Evolutionary conservation across 1,284 basidiomycete species (phyloP), one percentile per base, ranked within the genome.

Genomic region (Wolfiporia cocos): DNA sequence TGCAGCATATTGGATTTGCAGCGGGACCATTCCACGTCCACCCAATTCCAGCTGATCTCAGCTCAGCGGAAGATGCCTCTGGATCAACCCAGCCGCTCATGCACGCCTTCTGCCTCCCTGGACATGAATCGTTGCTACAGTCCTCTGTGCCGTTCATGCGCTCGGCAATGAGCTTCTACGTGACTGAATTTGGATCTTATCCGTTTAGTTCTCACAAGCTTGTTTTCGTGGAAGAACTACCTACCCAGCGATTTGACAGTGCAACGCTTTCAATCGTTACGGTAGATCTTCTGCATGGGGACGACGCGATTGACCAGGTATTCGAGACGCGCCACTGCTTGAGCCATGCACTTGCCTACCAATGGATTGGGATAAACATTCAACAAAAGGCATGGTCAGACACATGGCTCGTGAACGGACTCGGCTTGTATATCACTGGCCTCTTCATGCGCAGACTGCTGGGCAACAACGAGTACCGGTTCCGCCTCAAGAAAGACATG

Each of bases 341-440:
- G 32, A 78, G 86, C 21, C 90, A 98, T 57, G 85, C 90, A 2
- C 73, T 99, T 30, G 93, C 93, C 5, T 92, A 84, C 53, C 96
- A 99, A 64, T 99, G 96, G 96, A 76, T 92, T 41, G 95, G 96
- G 17, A 85, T 99, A 66, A 96, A 98, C 64, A 92, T 99, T 54
- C 84, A 95, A 44, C 93, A 88, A 42, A 92, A 92, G 65, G 80
- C 85, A n/a, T 91, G 90, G 76, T 88, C 92, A 7, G 96, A 99
- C 64, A 81, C 85, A 5, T 99, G 96, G 96, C 79, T 99, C 14
- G 84, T 95, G 49, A 91, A 95, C 52, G 96, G 95, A 2, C 70
- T 99, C 20, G 86, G 91, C 10, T 72, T 93, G 24, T 95, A 97
- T 62, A 87, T 99, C 57, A 86, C 90, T 19, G 86, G 87, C 11